phyloP scores from a whole-genome alignment of 495 filamentous ascomycete species.

The Lentithecium fluviatile region DNA sequence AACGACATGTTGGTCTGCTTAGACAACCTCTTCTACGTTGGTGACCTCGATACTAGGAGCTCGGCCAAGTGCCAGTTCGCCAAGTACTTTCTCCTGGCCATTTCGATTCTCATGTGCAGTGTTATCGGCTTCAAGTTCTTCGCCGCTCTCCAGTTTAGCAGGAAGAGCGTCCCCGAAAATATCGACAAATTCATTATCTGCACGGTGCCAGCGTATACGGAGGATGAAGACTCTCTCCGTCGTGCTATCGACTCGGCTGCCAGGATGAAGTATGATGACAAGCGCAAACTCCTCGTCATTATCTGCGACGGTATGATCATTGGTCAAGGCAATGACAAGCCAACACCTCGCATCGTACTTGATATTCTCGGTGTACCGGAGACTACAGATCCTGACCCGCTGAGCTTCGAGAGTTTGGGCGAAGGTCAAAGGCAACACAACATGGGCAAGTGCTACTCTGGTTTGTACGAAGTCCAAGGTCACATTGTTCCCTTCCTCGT shows the following conservation, averaged over 20 bases:
- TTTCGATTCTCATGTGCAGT: constrained; percentile 74
- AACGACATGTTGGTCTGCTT: constrained; percentile 77
- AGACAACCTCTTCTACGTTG: constrained; percentile 93
- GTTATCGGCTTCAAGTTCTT: constrained; percentile 97
- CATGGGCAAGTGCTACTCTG: constrained; percentile 98
- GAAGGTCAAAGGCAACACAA: constrained; percentile 98
- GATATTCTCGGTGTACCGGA: constrained; percentile 96
- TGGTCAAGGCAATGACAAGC: constrained; percentile 93
- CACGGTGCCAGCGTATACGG: constrained; percentile 96
- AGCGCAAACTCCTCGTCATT: constrained; percentile 90
- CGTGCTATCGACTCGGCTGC: constrained; percentile 96
- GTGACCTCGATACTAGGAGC: constrained; percentile 87
- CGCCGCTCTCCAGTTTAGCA: constrained; percentile 89
- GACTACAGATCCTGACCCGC: constrained; percentile 89
- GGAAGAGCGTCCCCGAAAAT: constrained; percentile 89
- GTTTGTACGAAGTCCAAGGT: constrained; percentile 94
- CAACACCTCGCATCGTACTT: constrained; percentile 92
- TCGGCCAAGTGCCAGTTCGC: constrained; percentile 83
- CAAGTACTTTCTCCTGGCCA: constrained; percentile 86
- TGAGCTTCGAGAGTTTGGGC: constrained; percentile 95
- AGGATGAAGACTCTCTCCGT: constrained; percentile 95
- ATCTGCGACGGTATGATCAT: constrained; percentile 99
- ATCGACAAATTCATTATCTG: constrained; percentile 98
- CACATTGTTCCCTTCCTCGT: constrained; percentile 98
- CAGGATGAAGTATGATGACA: constrained; percentile 96